These are phyloP conservation scores for Phytophthora chlamydospora DNA, from an alignment of 352 stramenopile genomes.

Conservation along the genomic window DNA sequence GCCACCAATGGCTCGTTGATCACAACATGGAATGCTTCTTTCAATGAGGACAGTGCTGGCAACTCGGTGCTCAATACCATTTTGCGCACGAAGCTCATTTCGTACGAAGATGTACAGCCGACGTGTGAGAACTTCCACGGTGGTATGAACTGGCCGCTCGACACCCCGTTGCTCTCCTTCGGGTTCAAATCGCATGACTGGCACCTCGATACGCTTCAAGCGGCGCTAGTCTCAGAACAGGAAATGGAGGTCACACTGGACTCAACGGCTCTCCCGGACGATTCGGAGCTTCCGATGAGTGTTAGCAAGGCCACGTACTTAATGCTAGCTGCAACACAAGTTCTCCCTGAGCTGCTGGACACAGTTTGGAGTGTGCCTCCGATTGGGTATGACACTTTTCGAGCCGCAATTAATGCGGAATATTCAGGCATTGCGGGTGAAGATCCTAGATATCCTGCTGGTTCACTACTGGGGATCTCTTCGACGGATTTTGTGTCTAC, in stretches of 20 bases:
- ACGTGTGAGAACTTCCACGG: too few relatives aligned
- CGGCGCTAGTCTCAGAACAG: not conserved
- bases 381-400: too few relatives aligned
- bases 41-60: not conserved
- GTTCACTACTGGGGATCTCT: not conserved
- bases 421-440: too few relatives aligned
- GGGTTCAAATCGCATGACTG: constrained; percentile 18
- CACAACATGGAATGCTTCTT: constrained; percentile 6
- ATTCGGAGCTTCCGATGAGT: constrained; percentile 17
- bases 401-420: too few relatives aligned
- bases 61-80: constrained; percentile 21
- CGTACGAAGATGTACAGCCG: too few relatives aligned
- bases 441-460: not conserved
- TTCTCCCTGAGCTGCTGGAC: not conserved
- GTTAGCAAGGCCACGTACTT: constrained; percentile 3
- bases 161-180: constrained; percentile 9
- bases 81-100: constrained; percentile 13
- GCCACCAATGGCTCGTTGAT: constrained; percentile 2
- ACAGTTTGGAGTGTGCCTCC: too few relatives aligned
- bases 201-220: not conserved
- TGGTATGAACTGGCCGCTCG: too few relatives aligned
- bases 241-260: constrained; percentile 9
- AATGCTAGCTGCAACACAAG: constrained; percentile 4
- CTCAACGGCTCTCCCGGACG: not conserved
- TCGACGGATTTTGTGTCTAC: constrained; percentile 3